Conservation (phyloP, 345 rosid genomes). For the Salix viminalis region DNA sequence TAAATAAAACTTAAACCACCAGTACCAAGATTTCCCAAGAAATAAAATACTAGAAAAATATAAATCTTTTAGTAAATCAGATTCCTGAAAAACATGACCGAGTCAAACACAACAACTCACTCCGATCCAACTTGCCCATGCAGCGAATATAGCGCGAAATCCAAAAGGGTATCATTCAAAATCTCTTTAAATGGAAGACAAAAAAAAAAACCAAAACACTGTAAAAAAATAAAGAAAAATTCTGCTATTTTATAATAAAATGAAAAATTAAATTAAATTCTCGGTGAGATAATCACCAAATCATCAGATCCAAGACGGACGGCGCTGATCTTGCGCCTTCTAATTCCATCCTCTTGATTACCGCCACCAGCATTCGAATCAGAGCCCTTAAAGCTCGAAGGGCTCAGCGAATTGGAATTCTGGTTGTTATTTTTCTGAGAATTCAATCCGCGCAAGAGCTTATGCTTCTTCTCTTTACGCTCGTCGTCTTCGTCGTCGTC, state of each 20-base stretch:
- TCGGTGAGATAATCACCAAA: constrained; percentile 34
- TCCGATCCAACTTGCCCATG: constrained; percentile 26
- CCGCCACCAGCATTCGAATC: constrained; percentile 39
- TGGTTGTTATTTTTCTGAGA: constrained; percentile 31
- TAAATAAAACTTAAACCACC: neutral
- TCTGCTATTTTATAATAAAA: too few relatives aligned
- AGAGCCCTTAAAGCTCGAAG: constrained; percentile 27
- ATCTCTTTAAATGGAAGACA: too few relatives aligned
- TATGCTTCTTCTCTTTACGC: constrained; percentile 66
- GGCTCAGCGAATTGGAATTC: neutral
- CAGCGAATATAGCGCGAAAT: constrained; percentile 55
- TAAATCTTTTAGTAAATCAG: neutral
- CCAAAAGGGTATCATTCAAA: constrained; percentile 15
- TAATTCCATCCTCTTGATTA: constrained; percentile 34
- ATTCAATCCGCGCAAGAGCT: constrained; percentile 61
- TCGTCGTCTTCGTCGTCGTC: constrained; percentile 72
- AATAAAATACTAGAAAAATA: constrained; percentile 4
- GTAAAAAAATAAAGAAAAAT: neutral
- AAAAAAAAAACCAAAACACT: neutral
- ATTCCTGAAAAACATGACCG: constrained; percentile 27
- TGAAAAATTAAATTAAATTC: too few relatives aligned
- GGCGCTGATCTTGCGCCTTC: constrained; percentile 35
- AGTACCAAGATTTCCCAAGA: neutral
- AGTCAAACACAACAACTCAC: constrained; percentile 44
- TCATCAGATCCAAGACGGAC: constrained; percentile 51